phyloP scores from a whole-genome alignment of 2,329 filamentous ascomycete species.

The Sporothrix dimorphospora region DNA sequence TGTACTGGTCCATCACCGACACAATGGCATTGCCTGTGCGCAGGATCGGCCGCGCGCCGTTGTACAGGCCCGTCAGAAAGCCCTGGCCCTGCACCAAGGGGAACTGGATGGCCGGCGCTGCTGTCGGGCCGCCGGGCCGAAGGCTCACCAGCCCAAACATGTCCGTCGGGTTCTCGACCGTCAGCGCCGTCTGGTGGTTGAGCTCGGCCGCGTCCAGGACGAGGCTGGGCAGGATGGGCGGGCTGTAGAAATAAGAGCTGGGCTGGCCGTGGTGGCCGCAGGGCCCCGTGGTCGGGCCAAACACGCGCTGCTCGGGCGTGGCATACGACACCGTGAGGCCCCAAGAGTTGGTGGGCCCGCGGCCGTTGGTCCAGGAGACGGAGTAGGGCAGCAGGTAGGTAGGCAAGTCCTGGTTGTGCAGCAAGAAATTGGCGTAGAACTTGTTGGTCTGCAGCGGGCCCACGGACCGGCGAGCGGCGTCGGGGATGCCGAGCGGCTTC shows the following conservation, averaged over 20 bases:
- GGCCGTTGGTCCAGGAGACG: slow-evolving; percentile 67
- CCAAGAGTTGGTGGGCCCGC: slow-evolving; percentile 66
- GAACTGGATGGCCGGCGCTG: slow-evolving; percentile 68
- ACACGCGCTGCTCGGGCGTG: slow-evolving; percentile 67
- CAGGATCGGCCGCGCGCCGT: slow-evolving; percentile 69
- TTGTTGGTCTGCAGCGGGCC: slow-evolving; percentile 73
- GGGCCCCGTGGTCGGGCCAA: slow-evolving; percentile 56
- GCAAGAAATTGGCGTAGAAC: slow-evolving; percentile 79
- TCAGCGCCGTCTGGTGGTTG: slow-evolving; percentile 59
- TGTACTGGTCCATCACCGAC: slow-evolving; percentile 15
- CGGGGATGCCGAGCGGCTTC: slow-evolving; percentile 53
- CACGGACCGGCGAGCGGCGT: slow-evolving; percentile 37
- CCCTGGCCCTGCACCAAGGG: slow-evolving; percentile 89
- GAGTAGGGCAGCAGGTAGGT: slow-evolving; percentile 78
- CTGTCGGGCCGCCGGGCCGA: slow-evolving; percentile 48
- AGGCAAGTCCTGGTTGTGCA: slow-evolving; percentile 70
- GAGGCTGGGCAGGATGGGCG: slow-evolving; percentile 79
- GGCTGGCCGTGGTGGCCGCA: slow-evolving; percentile 27
- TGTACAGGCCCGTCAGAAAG: slow-evolving; percentile 79
- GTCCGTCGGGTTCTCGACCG: slow-evolving; percentile 57
- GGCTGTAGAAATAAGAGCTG: slow-evolving; percentile 72
- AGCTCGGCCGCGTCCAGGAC: slow-evolving; percentile 80
- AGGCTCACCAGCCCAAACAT: slow-evolving; percentile 71
- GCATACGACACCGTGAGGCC: slow-evolving; percentile 78
- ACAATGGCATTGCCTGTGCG: slow-evolving; percentile 59